Conservation (phyloP, 2,329 filamentous ascomycete genomes). For the Fusarium continuum region DNA sequence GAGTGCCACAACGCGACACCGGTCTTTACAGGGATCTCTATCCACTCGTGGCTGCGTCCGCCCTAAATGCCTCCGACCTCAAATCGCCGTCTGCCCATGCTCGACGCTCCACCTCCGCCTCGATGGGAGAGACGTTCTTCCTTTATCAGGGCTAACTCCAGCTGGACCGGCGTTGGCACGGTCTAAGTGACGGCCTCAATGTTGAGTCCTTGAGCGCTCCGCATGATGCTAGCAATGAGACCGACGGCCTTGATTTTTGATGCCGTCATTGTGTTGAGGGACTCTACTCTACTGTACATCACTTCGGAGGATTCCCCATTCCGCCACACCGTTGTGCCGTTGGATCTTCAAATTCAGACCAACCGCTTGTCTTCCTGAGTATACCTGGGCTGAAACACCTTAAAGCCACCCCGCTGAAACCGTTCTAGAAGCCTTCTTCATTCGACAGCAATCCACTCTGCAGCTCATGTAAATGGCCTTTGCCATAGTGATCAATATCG, state of each 20-base stretch:
- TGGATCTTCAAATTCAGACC: slow-evolving; percentile 35
- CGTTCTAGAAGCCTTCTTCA: slow-evolving; percentile 44
- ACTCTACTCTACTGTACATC: too few relatives aligned
- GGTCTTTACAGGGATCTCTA: slow-evolving; percentile 28
- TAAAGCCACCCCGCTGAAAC: slow-evolving; percentile 33
- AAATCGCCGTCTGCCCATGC: slow-evolving; percentile 41
- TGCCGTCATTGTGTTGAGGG: slow-evolving; percentile 34
- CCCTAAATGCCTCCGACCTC: slow-evolving; percentile 43
- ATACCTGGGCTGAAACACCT: slow-evolving; percentile 40
- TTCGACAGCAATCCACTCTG: slow-evolving; percentile 29
- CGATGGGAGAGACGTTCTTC: slow-evolving; percentile 27
- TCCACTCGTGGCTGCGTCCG: slow-evolving; percentile 43
- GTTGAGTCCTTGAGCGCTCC: slow-evolving; percentile 38
- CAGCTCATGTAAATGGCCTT: slow-evolving; percentile 10
- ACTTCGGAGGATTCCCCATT: slow-evolving; percentile 38
- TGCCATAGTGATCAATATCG: background rate
- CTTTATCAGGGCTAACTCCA: slow-evolving; percentile 29
- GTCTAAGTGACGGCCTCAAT: slow-evolving; percentile 42
- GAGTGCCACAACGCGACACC: slow-evolving; percentile 33
- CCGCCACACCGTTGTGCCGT: slow-evolving; percentile 32
- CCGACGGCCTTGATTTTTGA: slow-evolving; percentile 10
- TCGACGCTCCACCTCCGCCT: slow-evolving; percentile 38
- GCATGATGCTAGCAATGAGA: slow-evolving; percentile 32
- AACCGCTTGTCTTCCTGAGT: slow-evolving; percentile 31
- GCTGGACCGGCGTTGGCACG: slow-evolving; percentile 37